Conservation (phyloP, 805 yeast genomes). For the Kluyveromyces lactis region DNA sequence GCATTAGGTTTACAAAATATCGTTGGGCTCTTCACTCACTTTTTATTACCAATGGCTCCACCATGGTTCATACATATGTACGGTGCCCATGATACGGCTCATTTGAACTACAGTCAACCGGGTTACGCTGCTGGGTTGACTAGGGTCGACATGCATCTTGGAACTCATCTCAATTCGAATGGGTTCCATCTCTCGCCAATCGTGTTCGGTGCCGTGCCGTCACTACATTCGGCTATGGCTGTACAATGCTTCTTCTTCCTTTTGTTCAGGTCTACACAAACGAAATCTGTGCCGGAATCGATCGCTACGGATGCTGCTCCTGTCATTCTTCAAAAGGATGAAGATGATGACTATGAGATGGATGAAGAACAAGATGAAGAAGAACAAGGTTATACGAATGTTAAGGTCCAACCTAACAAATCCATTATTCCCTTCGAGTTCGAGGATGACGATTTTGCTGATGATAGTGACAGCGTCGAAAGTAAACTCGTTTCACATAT, state of each 20-base stretch:
- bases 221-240: constrained; percentile 61
- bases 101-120: constrained; percentile 51
- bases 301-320: background rate
- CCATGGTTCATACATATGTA: constrained; percentile 64
- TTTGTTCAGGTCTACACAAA: constrained; percentile 28
- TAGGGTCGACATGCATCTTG: constrained; percentile 54
- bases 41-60: constrained; percentile 61
- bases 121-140: constrained; percentile 69
- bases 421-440: no score
- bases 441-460: no score
- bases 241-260: constrained; percentile 39
- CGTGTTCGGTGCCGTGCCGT: constrained; percentile 60
- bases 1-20: constrained; percentile 54
- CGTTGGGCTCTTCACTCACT: constrained; percentile 51
- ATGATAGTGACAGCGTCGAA: no score
- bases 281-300: constrained; percentile 12
- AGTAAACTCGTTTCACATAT: no score
- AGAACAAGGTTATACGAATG: no score
- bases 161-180: constrained; percentile 48
- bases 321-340: no score
- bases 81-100: constrained; percentile 41
- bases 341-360: no score
- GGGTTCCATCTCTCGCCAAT: constrained; percentile 64
- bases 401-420: no score
- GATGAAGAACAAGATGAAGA: no score